phyloP scores from a whole-genome alignment of 768 basidiomycete species.

The Mycena filopes region DNA sequence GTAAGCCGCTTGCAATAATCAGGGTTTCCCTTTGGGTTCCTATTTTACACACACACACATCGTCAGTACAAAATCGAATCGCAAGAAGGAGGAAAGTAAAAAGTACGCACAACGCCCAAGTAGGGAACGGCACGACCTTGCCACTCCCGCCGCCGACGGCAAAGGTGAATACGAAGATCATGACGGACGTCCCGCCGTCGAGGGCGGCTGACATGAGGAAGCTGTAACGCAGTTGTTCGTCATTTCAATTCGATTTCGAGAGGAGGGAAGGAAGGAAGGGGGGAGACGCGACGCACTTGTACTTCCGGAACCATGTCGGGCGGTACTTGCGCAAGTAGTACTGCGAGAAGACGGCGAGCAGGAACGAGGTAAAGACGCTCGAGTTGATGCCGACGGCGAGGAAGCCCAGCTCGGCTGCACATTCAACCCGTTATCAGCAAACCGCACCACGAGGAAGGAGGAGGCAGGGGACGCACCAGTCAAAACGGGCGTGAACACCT shows the following conservation, averaged over 20 bases:
- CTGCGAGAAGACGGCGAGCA: slow-evolving; percentile 45
- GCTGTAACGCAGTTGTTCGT: slow-evolving; percentile 11
- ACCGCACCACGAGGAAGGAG: slow-evolving; percentile 37
- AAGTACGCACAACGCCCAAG: too few relatives aligned
- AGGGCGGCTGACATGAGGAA: slow-evolving; percentile 34
- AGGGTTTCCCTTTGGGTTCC: too few relatives aligned
- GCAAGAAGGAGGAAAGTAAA: too few relatives aligned
- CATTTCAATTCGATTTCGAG: not conserved
- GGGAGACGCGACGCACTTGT: slow-evolving; percentile 44
- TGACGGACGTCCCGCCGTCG: slow-evolving; percentile 35
- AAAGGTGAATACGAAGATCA: too few relatives aligned
- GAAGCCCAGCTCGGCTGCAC: slow-evolving; percentile 29
- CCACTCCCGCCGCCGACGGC: too few relatives aligned
- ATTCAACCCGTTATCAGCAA: not conserved
- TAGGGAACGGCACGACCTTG: too few relatives aligned
- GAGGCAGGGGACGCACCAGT: slow-evolving; percentile 49
- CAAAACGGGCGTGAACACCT: slow-evolving; percentile 51
- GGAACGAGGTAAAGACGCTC: slow-evolving; percentile 34
- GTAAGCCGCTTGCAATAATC: too few relatives aligned
- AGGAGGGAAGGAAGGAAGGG: too few relatives aligned
- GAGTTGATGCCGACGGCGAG: slow-evolving; percentile 56
- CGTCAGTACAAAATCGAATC: too few relatives aligned
- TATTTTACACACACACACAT: too few relatives aligned
- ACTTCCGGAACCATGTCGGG: slow-evolving; percentile 49
- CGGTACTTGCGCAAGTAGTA: slow-evolving; percentile 48